Percentiles rank a stretch among this genome's conserved stretches.
phyloP scores from a whole-genome alignment of 495 filamentous ascomycete species.

The Parmelia sp. region DNA sequence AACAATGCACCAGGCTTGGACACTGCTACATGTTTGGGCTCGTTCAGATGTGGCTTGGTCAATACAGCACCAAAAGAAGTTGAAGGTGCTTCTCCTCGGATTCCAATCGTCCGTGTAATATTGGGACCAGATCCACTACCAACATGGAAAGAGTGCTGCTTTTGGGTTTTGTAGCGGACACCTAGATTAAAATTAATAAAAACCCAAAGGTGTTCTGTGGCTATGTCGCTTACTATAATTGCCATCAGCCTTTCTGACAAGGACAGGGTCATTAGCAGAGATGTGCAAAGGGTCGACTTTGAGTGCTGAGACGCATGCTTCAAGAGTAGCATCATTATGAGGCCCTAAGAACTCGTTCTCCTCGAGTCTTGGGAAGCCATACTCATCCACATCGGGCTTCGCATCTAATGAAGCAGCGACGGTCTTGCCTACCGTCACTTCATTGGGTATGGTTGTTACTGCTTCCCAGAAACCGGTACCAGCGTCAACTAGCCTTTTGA shows the following conservation, averaged over 20 bases:
- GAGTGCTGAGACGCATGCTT: conserved; percentile 35
- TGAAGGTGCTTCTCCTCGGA: not conserved
- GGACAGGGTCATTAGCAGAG: conserved; percentile 34
- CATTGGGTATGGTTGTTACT: conserved; percentile 43
- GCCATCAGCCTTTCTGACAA: conserved; percentile 29
- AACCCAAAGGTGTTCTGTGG: not conserved
- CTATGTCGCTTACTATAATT: conserved; percentile 29
- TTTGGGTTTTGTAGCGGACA: not conserved
- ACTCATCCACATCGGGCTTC: conserved; percentile 41
- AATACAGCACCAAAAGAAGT: not conserved
- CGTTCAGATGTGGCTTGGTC: not conserved
- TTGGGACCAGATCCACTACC: not conserved
- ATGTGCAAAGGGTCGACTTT: conserved; percentile 26
- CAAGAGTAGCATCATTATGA: conserved; percentile 37
- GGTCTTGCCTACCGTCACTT: conserved; percentile 29
- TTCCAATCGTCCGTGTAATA: not conserved
- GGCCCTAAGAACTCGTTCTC: conserved; percentile 15
- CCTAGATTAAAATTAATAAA: not conserved
- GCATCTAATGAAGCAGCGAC: conserved; percentile 34
- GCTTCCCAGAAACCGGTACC: conserved; percentile 54
- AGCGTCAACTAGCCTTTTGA: conserved; percentile 49
- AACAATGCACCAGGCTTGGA: not conserved
- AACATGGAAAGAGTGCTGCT: not conserved
- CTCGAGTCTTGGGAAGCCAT: conserved; percentile 44
- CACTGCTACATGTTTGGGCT: not conserved